A percentile compares a stretch with the other conserved stretches of the same genome.
Conservation (phyloP, 1,284 basidiomycete genomes). For the Wallemia mellicola region DNA sequence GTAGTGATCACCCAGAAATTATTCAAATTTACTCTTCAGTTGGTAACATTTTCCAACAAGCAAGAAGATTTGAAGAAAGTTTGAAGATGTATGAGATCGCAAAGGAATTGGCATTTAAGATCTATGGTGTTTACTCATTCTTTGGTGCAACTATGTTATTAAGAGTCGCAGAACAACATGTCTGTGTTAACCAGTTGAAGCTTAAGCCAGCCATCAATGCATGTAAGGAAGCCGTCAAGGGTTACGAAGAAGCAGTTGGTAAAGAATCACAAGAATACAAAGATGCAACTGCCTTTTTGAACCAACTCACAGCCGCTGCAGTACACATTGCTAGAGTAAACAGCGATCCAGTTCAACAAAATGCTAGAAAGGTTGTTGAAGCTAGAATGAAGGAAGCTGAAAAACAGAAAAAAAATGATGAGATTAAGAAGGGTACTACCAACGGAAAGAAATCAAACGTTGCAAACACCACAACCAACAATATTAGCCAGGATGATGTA, state of each 20-base stretch:
- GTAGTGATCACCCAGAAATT: conserved; percentile 21
- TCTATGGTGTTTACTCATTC: neutral
- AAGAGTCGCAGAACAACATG: neutral
- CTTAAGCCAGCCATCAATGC: neutral
- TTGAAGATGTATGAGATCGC: neutral
- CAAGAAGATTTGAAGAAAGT: neutral
- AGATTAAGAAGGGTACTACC: neutral
- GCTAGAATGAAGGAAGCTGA: neutral
- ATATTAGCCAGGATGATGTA: neutral
- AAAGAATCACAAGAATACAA: neutral
- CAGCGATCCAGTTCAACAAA: neutral
- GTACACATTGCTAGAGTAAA: neutral
- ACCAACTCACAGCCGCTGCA: neutral
- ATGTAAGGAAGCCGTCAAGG: neutral
- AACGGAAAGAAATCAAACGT: neutral
- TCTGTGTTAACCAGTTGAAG: neutral
- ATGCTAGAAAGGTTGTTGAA: neutral
- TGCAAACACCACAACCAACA: neutral
- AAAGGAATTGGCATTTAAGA: neutral
- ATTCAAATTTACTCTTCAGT: neutral
- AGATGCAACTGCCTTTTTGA: neutral
- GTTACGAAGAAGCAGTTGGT: neutral
- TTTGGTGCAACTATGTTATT: neutral
- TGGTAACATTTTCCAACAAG: neutral
- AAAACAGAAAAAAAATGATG: neutral